Evolutionary conservation across 495 filamentous ascomycete genomes (phyloP).

Genomic region (Choiromyces venosus): DNA sequence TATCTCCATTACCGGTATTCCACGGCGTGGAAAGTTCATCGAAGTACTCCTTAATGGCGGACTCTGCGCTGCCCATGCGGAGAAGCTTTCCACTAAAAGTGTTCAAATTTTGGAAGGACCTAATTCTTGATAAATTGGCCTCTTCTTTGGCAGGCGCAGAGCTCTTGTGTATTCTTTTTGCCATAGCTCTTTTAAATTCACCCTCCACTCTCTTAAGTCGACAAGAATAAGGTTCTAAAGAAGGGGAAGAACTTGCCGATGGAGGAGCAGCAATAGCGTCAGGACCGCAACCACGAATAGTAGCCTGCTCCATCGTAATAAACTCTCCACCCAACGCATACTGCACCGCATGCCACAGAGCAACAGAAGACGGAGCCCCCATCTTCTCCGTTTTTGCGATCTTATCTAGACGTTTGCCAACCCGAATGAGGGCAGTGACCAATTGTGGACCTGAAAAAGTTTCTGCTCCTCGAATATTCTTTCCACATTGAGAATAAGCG

Average conservation of each 20-base stretch:
- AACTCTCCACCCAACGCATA: not conserved
- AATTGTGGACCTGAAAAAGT: not conserved
- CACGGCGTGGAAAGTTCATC: not conserved
- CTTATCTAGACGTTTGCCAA: not conserved
- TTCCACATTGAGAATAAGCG: not conserved
- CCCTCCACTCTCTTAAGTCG: no score
- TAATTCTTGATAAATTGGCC: not conserved
- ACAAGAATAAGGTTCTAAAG: no score
- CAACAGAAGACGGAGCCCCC: not conserved
- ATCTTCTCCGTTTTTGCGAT: not conserved
- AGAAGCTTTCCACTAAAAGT: not conserved
- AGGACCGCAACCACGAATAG: not conserved
- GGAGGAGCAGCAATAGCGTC: not conserved
- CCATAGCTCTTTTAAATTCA: no score
- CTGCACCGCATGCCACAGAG: not conserved
- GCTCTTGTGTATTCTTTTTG: not conserved
- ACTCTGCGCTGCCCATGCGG: not conserved
- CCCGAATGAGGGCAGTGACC: not conserved
- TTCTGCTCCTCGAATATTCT: not conserved
- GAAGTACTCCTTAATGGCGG: not conserved
- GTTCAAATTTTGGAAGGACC: not conserved
- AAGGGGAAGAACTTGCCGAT: not conserved
- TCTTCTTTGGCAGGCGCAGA: not conserved
- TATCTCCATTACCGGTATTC: not conserved
- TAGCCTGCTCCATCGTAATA: not conserved